Evolutionary conservation across 2,329 filamentous ascomycete genomes (phyloP).

Genomic region (Cercospora sojina): DNA sequence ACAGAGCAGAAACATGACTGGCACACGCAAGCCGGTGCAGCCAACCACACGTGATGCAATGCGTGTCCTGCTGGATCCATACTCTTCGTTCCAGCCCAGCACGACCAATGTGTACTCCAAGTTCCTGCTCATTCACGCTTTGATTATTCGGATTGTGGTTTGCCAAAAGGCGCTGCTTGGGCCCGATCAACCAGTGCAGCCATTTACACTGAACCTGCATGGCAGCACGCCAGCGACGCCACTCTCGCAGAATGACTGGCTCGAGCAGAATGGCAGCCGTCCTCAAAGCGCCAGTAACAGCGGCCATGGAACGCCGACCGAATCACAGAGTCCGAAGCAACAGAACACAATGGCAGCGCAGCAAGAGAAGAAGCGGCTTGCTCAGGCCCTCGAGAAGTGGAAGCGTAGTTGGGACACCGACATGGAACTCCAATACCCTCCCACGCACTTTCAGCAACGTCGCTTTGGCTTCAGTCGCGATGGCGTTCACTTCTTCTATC

Average conservation of each 20-base stretch:
- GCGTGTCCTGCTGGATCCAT: conserved; percentile 59
- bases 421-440: conserved; percentile 66
- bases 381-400: conserved; percentile 66
- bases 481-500: conserved; percentile 70
- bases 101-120: conserved; percentile 72
- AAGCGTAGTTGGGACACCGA: conserved; percentile 71
- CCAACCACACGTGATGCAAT: conserved; percentile 63
- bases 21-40: conserved; percentile 64
- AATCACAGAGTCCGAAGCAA: conserved; percentile 43
- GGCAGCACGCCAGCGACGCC: conserved; percentile 56
- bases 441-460: conserved; percentile 50
- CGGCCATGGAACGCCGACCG: conserved; percentile 46
- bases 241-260: conserved; percentile 60
- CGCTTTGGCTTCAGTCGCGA: conserved; percentile 70
- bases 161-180: conserved; percentile 45
- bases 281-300: conserved; percentile 34
- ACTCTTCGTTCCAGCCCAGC: conserved; percentile 60
- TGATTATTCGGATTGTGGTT: conserved; percentile 63
- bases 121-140: conserved; percentile 69
- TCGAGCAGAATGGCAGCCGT: conserved; percentile 43
- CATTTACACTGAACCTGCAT: conserved; percentile 32
- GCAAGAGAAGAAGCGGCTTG: conserved; percentile 49
- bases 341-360: conserved; percentile 48
- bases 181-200: conserved; percentile 29
- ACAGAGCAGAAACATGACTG: conserved; percentile 60